Evolutionary conservation across 78 protist genomes (phyloP), one percentile per base, ranked within the genome.

Genomic region (Polysphondylium violaceum): DNA sequence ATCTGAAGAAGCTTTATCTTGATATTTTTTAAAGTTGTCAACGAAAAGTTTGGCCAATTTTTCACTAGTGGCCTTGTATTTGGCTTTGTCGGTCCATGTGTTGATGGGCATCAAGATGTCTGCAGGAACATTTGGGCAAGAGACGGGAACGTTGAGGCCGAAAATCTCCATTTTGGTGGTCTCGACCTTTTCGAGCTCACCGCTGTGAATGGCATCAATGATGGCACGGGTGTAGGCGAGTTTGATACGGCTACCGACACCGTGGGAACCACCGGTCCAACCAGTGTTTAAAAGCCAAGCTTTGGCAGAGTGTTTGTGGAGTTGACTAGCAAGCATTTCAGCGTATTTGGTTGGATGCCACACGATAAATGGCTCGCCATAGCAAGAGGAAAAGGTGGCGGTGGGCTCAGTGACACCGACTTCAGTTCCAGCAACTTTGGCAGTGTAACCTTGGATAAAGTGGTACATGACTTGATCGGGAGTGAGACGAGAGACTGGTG

Each of bases 321-420:
- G 31, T 96, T 94, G 93, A 63, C 92, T 94, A 2, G 92, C 95
- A 36, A 98, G 92, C 93, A 97, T 64, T 36, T 95, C 93, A n/a
- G 98, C 99, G 94, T 98, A 98, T 60, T 87, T 74, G 63, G 96
- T 86, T 31, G 99, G 99, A 76, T 97, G 99, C 96, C 93, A 88
- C 35, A 94, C 96, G 16, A 98, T 83, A 97, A 98, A 98, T 36
- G 99, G 98, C 59, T 77, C 96, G 47, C 98, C 98, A 55, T 95
- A 98, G 91, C 99, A 98, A 19, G 98, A 94, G 5, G 98, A 95
- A 96, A 98, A 98, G 75, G 95, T 92, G 17, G 98, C 97, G n/a
- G 75, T 60, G 41, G 99, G 99, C 81, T 96, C 98, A 23, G 75
- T 97, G 59, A 97, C 88, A 72, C 99, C 99, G 33, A 38, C 76